A percentile compares a stretch with the other conserved stretches of the same genome.
Evolutionary conservation across 176 grass and related monocot species (phyloP).

Genomic region (Dactylis glomerata): DNA sequence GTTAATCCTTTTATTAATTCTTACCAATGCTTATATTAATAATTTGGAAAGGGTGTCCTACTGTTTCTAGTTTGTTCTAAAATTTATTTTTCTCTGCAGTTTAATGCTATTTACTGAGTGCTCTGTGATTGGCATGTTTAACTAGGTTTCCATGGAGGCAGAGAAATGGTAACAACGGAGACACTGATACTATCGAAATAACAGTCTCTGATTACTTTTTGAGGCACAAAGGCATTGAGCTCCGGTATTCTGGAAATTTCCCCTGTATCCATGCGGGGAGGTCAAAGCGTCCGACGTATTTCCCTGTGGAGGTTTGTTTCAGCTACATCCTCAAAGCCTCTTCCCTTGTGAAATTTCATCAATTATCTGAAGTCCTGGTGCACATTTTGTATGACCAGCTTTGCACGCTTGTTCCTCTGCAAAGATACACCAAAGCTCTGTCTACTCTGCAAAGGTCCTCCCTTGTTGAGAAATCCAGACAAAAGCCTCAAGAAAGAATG

Average conservation of each 20-base stretch:
- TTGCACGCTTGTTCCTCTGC: constrained; percentile 61
- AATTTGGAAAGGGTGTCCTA: neutral
- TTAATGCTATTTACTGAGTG: neutral
- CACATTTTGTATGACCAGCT: constrained; percentile 49
- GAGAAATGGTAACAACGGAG: constrained; percentile 35
- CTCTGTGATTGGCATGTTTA: constrained; percentile 7
- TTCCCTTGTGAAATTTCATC: neutral
- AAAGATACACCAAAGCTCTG: constrained; percentile 86
- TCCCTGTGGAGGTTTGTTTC: constrained; percentile 69
- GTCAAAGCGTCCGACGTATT: constrained; percentile 67
- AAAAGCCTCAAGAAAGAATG: constrained; percentile 82
- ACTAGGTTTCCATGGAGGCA: constrained; percentile 52
- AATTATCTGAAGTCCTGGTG: neutral
- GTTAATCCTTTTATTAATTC: neutral
- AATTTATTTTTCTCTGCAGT: neutral
- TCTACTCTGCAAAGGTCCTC: constrained; percentile 63
- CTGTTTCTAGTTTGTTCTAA: neutral
- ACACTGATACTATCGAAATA: constrained; percentile 43
- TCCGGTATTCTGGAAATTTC: constrained; percentile 64
- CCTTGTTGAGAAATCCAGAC: constrained; percentile 82
- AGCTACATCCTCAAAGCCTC: neutral
- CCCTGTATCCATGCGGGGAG: constrained; percentile 85
- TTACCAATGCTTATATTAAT: neutral
- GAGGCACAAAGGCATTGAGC: constrained; percentile 48
- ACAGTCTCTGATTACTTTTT: constrained; percentile 71